phyloP scores from a whole-genome alignment of 177 flowering plant species.

The Vitis hybrid region DNA sequence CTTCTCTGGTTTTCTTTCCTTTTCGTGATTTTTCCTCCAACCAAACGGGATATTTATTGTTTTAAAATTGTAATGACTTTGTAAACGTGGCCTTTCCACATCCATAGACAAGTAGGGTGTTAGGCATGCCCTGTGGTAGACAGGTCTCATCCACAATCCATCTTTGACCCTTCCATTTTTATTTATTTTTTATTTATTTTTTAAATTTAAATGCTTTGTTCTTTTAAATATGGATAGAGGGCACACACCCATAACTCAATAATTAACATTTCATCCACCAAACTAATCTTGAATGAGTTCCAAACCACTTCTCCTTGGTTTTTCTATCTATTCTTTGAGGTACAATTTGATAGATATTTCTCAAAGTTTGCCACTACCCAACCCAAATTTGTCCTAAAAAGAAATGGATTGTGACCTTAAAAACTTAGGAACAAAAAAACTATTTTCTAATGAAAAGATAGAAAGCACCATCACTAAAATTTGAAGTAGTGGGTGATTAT shows the following conservation, averaged over 20 bases:
- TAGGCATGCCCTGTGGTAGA: conserved; percentile 11
- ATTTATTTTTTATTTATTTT: no score
- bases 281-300: neutral
- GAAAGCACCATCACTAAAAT: conserved; percentile 1
- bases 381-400: neutral
- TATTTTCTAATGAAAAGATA: conserved; percentile 12
- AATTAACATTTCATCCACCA: neutral
- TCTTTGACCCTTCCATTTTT: conserved; percentile 4
- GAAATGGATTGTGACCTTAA: conserved; percentile 13
- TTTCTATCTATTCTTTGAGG: neutral
- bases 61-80: neutral
- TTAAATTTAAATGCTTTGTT: no score
- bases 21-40: neutral
- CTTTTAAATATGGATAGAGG: neutral
- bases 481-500: neutral
- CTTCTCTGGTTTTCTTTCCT: neutral
- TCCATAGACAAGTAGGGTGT: conserved; percentile 16
- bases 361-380: neutral
- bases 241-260: neutral
- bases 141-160: neutral
- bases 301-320: neutral
- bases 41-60: neutral
- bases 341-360: neutral
- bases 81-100: conserved; percentile 16
- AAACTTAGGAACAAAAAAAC: conserved; percentile 5